These are phyloP conservation scores for Xylaria scruposa DNA, from an alignment of 495 filamentous ascomycete genomes.

Conservation along the genomic window DNA sequence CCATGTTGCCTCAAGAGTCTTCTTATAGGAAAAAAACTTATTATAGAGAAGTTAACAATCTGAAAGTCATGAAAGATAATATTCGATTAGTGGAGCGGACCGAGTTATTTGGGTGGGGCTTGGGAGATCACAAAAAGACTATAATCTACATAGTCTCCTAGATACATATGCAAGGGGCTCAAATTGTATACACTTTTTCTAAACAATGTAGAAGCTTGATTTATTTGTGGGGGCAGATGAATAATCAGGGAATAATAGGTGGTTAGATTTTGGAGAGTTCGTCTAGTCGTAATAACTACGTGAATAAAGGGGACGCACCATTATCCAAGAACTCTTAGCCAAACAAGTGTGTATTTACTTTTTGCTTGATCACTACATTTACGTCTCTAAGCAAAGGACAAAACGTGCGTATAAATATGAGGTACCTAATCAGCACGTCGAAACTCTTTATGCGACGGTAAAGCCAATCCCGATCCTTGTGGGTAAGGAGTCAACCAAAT, in stretches of 20 bases:
- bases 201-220: neutral
- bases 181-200: neutral
- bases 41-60: neutral
- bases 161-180: neutral
- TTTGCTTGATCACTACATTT: neutral
- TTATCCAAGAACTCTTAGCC: neutral
- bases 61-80: neutral
- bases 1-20: neutral
- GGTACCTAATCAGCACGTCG: too few species aligned
- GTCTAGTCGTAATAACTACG: neutral
- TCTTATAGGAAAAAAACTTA: neutral
- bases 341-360: neutral
- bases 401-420: neutral
- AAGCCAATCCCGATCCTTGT: neutral
- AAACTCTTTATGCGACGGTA: neutral
- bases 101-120: neutral
- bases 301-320: neutral
- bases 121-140: too few species aligned
- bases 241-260: neutral
- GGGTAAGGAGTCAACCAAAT: neutral
- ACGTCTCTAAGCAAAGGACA: neutral
- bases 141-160: neutral
- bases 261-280: neutral
- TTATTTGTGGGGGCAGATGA: too few species aligned
- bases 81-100: neutral